Evolutionary conservation across 768 basidiomycete species (phyloP).

Genomic region (Gelatoporia subvermispora): DNA sequence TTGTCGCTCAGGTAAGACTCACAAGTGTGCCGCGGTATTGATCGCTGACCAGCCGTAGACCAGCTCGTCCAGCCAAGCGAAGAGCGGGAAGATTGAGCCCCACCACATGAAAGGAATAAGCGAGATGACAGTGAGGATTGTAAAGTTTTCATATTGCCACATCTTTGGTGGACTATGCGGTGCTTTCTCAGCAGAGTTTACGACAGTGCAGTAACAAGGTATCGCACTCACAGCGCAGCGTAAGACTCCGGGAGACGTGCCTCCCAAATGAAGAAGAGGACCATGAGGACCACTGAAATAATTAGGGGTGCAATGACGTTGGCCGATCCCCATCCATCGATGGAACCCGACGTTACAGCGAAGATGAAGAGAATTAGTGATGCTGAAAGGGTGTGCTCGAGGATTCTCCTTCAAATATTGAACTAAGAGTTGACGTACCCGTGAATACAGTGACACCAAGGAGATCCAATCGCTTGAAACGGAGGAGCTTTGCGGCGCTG

Average conservation of each 20-base stretch:
- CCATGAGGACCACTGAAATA: conserved; percentile 28
- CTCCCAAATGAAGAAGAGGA: conserved; percentile 36
- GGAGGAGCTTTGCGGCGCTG: background rate
- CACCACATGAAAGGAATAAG: conserved; percentile 33
- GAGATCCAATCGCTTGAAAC: conserved; percentile 19
- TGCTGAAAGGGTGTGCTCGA: conserved; percentile 1
- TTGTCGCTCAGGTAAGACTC: background rate
- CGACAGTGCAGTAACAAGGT: background rate
- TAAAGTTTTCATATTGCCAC: conserved; percentile 33
- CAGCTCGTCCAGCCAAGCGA: conserved; percentile 26
- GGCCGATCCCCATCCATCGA: conserved; percentile 31
- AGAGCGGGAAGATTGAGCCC: conserved; percentile 23
- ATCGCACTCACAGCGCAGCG: conserved; percentile 25
- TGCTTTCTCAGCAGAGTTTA: background rate
- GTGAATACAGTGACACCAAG: conserved; percentile 25
- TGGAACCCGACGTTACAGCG: conserved; percentile 30
- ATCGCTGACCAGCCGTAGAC: conserved; percentile 27
- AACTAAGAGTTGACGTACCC: conserved; percentile 6
- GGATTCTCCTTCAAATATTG: background rate
- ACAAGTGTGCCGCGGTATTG: conserved; percentile 27
- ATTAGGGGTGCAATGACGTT: conserved; percentile 35
- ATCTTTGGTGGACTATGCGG: conserved; percentile 26
- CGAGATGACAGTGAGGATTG: conserved; percentile 26
- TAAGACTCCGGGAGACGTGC: conserved; percentile 24
- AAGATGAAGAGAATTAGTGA: conserved; percentile 27